Evolutionary conservation across 805 yeast species (phyloP).

Genomic region (Pichia insulana): DNA sequence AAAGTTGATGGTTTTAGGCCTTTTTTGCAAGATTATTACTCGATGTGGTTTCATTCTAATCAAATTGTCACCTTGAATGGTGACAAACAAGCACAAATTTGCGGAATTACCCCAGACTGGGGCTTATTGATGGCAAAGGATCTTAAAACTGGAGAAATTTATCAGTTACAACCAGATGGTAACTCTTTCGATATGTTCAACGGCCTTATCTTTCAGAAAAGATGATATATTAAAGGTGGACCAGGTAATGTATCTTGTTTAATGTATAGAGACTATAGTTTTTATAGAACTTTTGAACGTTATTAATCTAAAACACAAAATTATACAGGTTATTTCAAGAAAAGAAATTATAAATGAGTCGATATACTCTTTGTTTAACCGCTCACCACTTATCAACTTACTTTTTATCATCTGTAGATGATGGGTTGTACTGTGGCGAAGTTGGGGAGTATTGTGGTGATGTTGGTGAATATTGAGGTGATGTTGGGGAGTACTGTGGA

Average conservation of each 20-base stretch:
- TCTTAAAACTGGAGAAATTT: slow-evolving; percentile 47
- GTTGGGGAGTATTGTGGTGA: slow-evolving; percentile 72
- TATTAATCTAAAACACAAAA: slow-evolving; percentile 10
- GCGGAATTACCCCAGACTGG: slow-evolving; percentile 77
- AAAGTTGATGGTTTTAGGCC: slow-evolving; percentile 55
- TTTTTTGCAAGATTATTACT: slow-evolving; percentile 64
- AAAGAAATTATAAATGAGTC: slow-evolving; percentile 8
- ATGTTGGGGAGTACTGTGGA: slow-evolving; percentile 69
- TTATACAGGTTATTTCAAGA: slow-evolving; percentile 9
- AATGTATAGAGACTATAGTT: background rate
- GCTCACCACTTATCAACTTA: slow-evolving; percentile 2
- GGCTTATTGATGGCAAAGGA: slow-evolving; percentile 80
- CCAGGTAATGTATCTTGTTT: no score
- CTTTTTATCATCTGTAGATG: slow-evolving; percentile 34
- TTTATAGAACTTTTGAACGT: slow-evolving; percentile 7
- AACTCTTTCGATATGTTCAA: slow-evolving; percentile 92
- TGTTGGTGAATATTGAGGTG: slow-evolving; percentile 66
- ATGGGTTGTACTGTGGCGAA: slow-evolving; percentile 60
- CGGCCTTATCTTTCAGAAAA: slow-evolving; percentile 68
- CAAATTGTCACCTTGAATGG: slow-evolving; percentile 63
- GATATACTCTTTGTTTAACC: background rate
- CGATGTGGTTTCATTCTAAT: slow-evolving; percentile 75
- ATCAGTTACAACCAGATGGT: slow-evolving; percentile 91
- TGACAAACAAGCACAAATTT: slow-evolving; percentile 47
- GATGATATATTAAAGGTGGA: background rate